These are phyloP conservation scores for Planoprotostelium fungivorum DNA, from an alignment of 78 protist genomes.

Conservation along the genomic window DNA sequence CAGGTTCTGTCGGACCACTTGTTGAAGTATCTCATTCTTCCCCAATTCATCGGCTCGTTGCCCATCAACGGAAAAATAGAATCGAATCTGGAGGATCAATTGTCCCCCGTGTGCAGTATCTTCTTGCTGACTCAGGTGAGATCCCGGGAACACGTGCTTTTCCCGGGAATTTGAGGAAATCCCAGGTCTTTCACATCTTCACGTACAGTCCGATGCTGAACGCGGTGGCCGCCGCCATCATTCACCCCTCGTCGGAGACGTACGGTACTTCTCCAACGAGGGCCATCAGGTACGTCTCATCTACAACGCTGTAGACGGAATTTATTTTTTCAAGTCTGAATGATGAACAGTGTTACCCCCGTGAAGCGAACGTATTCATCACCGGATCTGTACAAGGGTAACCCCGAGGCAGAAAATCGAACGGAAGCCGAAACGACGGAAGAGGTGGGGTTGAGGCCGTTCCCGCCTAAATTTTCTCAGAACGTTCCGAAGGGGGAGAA, in stretches of 20 bases:
- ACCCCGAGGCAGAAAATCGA: neutral
- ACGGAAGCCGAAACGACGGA: neutral
- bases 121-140: conserved; percentile 52
- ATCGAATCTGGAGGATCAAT: conserved; percentile 23
- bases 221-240: conserved; percentile 36
- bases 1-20: conserved; percentile 54
- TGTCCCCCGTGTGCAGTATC: conserved; percentile 51
- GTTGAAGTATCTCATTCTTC: conserved; percentile 44
- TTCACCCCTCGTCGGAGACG: neutral
- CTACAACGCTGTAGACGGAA: conserved; percentile 26
- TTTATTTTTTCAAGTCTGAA: conserved; percentile 8
- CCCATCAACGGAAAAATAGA: neutral
- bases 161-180: neutral
- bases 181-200: conserved; percentile 46
- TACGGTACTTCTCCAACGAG: conserved; percentile 26
- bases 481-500: neutral
- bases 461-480: neutral
- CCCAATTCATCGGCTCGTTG: conserved; percentile 56
- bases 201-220: conserved; percentile 42
- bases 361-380: conserved; percentile 26
- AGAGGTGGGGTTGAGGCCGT: too few species aligned
- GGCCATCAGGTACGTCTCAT: neutral
- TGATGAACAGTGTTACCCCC: conserved; percentile 31
- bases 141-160: neutral
- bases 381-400: conserved; percentile 29